Evolutionary conservation across 1,284 basidiomycete genomes (phyloP).

Genomic region (Caloboletus inedulis): DNA sequence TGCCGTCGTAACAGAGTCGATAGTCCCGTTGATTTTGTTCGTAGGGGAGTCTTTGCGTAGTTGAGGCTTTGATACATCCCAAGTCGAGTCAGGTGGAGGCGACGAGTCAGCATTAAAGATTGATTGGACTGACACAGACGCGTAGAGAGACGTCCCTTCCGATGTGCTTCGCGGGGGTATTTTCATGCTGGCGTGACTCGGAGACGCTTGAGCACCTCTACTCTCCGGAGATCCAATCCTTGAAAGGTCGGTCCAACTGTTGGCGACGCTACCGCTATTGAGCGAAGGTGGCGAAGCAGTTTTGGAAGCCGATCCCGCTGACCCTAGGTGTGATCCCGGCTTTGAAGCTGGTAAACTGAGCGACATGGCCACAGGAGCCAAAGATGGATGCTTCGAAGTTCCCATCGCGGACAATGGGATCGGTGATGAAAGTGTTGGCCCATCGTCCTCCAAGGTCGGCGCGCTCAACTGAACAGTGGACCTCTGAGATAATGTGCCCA

Average conservation of each 20-base stretch:
- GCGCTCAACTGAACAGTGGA: conserved; percentile 1
- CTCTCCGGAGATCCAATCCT: conserved; percentile 19
- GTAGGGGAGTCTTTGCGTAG: conserved; percentile 9
- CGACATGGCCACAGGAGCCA: conserved; percentile 16
- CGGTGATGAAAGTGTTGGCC: conserved; percentile 6
- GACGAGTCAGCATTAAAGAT: conserved; percentile 11
- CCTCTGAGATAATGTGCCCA: conserved; percentile 17
- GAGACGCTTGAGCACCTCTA: conserved; percentile 8
- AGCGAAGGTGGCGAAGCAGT: conserved; percentile 9
- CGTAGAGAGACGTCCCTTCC: conserved; percentile 4
- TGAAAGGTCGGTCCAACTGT: conserved; percentile 15
- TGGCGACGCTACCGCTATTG: neutral
- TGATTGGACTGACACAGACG: conserved; percentile 15
- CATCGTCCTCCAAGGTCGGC: conserved; percentile 22
- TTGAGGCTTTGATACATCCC: conserved; percentile 18
- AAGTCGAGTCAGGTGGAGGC: conserved; percentile 11
- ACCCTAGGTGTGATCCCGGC: conserved; percentile 7
- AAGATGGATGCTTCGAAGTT: conserved; percentile 5
- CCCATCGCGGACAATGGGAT: conserved; percentile 4
- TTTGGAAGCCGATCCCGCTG: conserved; percentile 9
- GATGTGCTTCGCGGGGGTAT: conserved; percentile 9
- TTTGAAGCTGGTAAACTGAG: conserved; percentile 15
- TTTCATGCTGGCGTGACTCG: conserved; percentile 4
- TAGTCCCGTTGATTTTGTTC: conserved; percentile 20
- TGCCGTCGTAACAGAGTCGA: conserved; percentile 20